Evolutionary conservation across 306 rosid species (phyloP).

Genomic region (Gillenia trifoliata): DNA sequence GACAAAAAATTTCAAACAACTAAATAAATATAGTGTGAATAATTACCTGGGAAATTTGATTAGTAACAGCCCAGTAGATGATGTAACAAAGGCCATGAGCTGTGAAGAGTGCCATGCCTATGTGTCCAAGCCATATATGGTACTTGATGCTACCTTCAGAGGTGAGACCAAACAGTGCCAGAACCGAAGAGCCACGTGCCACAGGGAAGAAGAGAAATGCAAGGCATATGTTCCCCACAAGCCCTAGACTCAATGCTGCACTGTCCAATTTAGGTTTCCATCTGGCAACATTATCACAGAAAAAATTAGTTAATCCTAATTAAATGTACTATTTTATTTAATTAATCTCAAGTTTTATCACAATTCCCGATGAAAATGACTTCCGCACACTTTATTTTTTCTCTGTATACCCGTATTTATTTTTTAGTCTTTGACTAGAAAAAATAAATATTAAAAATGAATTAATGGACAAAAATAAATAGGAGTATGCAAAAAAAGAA

Average conservation of each 20-base stretch:
- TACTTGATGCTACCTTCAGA: slow-evolving; percentile 68
- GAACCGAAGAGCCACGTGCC: slow-evolving; percentile 69
- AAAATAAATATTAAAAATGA: too few species aligned
- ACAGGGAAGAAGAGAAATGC: slow-evolving; percentile 68
- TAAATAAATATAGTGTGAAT: too few species aligned
- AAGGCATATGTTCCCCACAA: slow-evolving; percentile 55
- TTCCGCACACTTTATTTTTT: too few species aligned
- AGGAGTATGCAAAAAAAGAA: too few species aligned
- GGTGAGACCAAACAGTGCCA: slow-evolving; percentile 59
- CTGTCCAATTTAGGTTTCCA: slow-evolving; percentile 51
- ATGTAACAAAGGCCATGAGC: slow-evolving; percentile 54
- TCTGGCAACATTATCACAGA: slow-evolving; percentile 26
- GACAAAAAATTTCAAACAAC: too few species aligned
- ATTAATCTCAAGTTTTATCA: neutral
- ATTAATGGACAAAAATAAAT: too few species aligned
- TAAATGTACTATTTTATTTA: neutral
- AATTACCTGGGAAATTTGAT: slow-evolving; percentile 42
- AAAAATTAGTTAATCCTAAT: neutral
- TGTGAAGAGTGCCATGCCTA: slow-evolving; percentile 60
- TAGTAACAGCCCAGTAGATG: slow-evolving; percentile 38
- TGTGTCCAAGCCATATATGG: slow-evolving; percentile 83
- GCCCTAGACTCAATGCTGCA: slow-evolving; percentile 40
- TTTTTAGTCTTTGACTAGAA: too few species aligned
- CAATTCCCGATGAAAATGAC: too few species aligned
- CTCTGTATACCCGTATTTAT: too few species aligned